Conservation (phyloP, 2,329 filamentous ascomycete species). For the Daldinia eschscholtzii region DNA sequence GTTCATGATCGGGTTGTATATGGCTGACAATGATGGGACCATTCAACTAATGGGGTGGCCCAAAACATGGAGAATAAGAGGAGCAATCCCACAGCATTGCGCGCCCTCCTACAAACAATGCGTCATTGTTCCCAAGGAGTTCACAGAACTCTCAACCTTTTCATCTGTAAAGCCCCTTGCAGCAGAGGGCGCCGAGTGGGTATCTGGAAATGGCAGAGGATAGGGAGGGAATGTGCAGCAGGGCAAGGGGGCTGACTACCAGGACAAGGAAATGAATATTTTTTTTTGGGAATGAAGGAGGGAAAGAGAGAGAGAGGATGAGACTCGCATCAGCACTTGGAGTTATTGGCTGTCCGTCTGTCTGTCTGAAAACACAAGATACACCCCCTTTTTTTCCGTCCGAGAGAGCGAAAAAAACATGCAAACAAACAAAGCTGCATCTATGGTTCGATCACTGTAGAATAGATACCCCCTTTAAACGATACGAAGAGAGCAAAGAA, state of each 20-base stretch:
- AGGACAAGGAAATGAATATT: constrained; percentile 4
- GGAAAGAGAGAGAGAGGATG: constrained; percentile 11
- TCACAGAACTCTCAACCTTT: constrained; percentile 9
- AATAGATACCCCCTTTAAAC: constrained; percentile 49
- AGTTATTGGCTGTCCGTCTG: constrained; percentile 33
- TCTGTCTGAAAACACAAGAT: constrained; percentile 14
- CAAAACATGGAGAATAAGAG: neutral
- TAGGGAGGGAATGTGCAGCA: constrained; percentile 2
- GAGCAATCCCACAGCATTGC: neutral
- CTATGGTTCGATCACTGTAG: constrained; percentile 47
- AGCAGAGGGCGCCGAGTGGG: neutral
- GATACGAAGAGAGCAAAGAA: constrained; percentile 33
- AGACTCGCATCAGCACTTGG: constrained; percentile 39
- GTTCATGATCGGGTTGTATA: constrained; percentile 5
- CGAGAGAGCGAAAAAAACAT: constrained; percentile 3
- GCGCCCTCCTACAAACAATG: constrained; percentile 7
- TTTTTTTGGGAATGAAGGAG: constrained; percentile 17
- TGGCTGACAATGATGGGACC: neutral
- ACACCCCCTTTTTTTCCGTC: neutral
- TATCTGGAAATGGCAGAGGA: neutral
- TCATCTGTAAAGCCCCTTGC: constrained; percentile 31
- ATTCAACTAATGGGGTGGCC: constrained; percentile 2
- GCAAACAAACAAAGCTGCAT: constrained; percentile 15
- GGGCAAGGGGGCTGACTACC: neutral
- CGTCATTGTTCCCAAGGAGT: constrained; percentile 9